Evolutionary conservation across 1,284 basidiomycete species (phyloP).

Genomic region (Naganishia cerealis): DNA sequence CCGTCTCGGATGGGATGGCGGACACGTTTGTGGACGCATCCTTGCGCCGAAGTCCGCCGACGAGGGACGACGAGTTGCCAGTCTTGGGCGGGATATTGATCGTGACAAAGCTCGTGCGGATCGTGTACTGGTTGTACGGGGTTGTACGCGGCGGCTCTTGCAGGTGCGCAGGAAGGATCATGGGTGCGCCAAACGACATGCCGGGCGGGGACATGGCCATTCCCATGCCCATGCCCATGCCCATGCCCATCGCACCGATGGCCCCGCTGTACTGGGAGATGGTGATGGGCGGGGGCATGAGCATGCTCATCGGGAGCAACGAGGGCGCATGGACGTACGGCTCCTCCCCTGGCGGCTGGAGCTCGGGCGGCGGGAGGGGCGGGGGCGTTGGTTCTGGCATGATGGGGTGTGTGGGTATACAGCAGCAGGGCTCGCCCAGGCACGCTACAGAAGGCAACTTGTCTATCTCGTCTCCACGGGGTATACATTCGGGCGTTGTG

Average conservation of each 20-base stretch:
- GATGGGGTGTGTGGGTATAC: too few species aligned
- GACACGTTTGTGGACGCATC: slow-evolving; percentile 43
- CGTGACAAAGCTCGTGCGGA: slow-evolving; percentile 40
- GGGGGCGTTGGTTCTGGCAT: slow-evolving; percentile 20
- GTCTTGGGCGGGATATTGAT: slow-evolving; percentile 61
- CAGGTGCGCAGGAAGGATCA: slow-evolving; percentile 16
- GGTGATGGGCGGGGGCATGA: slow-evolving; percentile 24
- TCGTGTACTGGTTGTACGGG: slow-evolving; percentile 30
- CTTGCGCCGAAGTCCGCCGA: slow-evolving; percentile 60
- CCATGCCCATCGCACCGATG: slow-evolving; percentile 12
- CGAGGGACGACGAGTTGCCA: slow-evolving; percentile 29
- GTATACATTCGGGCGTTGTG: not conserved
- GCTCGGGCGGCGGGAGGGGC: slow-evolving; percentile 15
- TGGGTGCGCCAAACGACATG: slow-evolving; percentile 8
- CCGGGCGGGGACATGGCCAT: slow-evolving; percentile 12
- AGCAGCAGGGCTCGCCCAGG: too few species aligned
- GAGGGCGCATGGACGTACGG: slow-evolving; percentile 21
- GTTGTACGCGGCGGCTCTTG: slow-evolving; percentile 17
- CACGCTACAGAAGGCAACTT: too few species aligned
- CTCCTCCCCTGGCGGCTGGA: slow-evolving; percentile 24
- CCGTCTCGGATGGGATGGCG: slow-evolving; percentile 11
- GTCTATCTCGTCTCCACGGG: slow-evolving; percentile 18
- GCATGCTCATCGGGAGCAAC: slow-evolving; percentile 24
- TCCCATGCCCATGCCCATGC: slow-evolving; percentile 26
- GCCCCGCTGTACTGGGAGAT: slow-evolving; percentile 18